A percentile compares a stretch with the other conserved stretches of the same genome.
Evolutionary conservation across 768 basidiomycete species (phyloP).

Genomic region (Pleurotus salmoneostramineus): DNA sequence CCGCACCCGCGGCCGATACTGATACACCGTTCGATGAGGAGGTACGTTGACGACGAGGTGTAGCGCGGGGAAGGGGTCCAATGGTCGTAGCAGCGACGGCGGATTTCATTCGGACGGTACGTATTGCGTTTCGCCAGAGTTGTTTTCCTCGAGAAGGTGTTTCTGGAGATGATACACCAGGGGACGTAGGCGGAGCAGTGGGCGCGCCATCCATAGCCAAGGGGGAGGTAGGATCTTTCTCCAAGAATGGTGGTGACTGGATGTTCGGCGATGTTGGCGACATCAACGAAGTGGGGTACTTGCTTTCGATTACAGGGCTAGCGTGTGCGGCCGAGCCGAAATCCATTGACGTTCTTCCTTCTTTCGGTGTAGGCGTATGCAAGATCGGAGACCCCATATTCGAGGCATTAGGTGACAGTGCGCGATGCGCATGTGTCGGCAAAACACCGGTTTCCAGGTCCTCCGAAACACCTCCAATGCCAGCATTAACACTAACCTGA

Average conservation of each 20-base stretch:
- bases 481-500: constrained; percentile 16
- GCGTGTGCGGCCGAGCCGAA: background rate
- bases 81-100: constrained; percentile 15
- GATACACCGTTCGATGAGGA: constrained; percentile 23
- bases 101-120: constrained; percentile 38
- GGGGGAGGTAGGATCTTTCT: constrained; percentile 14
- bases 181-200: background rate
- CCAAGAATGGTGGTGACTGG: constrained; percentile 6
- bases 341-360: background rate
- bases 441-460: constrained; percentile 26
- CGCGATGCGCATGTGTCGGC: constrained; percentile 15
- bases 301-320: background rate
- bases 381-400: background rate
- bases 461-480: constrained; percentile 9
- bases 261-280: constrained; percentile 10
- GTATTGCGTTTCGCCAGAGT: constrained; percentile 40
- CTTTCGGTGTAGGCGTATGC: background rate
- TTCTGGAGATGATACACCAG: constrained; percentile 6
- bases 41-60: constrained; percentile 31
- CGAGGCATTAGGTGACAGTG: background rate
- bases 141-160: constrained; percentile 29
- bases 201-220: background rate
- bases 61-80: constrained; percentile 14
- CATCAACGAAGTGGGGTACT: background rate
- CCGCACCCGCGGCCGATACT: background rate